Conservation (phyloP, 2,329 filamentous ascomycete species). For the Aspergillus flavus region DNA sequence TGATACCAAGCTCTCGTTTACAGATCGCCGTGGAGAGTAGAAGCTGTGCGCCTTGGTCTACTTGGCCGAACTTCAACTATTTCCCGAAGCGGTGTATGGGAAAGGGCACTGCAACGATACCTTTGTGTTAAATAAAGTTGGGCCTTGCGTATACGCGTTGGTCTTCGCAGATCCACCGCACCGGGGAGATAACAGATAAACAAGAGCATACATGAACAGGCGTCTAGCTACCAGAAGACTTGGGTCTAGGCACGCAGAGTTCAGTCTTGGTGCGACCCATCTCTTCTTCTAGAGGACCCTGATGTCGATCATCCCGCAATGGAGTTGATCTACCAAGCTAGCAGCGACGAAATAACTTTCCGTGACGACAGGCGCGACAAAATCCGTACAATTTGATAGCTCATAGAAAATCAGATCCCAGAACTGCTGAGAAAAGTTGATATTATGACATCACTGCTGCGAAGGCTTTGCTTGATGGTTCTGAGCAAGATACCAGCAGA, state of each 20-base stretch:
- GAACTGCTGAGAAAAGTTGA: not conserved
- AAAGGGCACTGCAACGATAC: not conserved
- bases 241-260: slow-evolving; percentile 9
- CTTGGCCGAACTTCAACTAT: not conserved
- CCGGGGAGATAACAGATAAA: not conserved
- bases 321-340: slow-evolving; percentile 3
- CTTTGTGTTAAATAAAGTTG: not conserved
- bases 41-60: not conserved
- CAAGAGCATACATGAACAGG: not conserved
- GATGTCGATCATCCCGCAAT: slow-evolving; percentile 15
- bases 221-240: not conserved
- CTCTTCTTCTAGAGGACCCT: slow-evolving; percentile 12
- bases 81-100: not conserved
- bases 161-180: not conserved
- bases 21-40: not conserved
- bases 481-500: not conserved
- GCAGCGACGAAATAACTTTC: not conserved
- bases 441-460: not conserved
- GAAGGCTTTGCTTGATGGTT: not conserved
- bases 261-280: slow-evolving; percentile 1
- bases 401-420: not conserved
- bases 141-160: not conserved
- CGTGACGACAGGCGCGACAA: not conserved
- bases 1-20: not conserved
- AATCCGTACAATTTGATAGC: not conserved